Conservation (phyloP, 495 filamentous ascomycete genomes). For the Amniculicola lignicola region DNA sequence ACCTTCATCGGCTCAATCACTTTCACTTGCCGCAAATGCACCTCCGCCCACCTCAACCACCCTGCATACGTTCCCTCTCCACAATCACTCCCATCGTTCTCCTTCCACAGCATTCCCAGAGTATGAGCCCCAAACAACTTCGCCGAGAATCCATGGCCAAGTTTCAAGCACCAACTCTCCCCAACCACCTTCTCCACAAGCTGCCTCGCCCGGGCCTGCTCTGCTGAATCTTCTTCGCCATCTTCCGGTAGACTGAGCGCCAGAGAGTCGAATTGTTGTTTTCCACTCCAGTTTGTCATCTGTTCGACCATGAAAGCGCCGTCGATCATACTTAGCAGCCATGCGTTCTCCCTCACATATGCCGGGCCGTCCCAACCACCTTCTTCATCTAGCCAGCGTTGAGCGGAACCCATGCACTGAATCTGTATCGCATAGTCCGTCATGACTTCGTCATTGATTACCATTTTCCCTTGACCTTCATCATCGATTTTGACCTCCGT, state of each 20-base stretch:
- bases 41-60: constrained; percentile 47
- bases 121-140: constrained; percentile 44
- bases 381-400: constrained; percentile 52
- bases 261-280: constrained; percentile 50
- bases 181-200: constrained; percentile 45
- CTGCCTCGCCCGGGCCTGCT: constrained; percentile 49
- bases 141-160: constrained; percentile 53
- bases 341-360: constrained; percentile 44
- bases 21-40: constrained; percentile 42
- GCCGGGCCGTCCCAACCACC: constrained; percentile 53
- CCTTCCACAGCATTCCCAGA: constrained; percentile 50
- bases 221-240: constrained; percentile 47
- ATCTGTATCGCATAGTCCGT: constrained; percentile 49
- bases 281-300: constrained; percentile 50
- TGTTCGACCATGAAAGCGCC: constrained; percentile 53
- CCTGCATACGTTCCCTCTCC: constrained; percentile 45
- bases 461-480: constrained; percentile 30
- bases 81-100: constrained; percentile 45
- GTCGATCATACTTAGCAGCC: constrained; percentile 49
- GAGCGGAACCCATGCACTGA: constrained; percentile 47
- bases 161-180: constrained; percentile 50
- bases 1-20: constrained; percentile 36
- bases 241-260: constrained; percentile 47
- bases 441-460: constrained; percentile 36
- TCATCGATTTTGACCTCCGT: constrained; percentile 23